These are phyloP conservation scores for Botryotinia convoluta DNA, from an alignment of 2,329 filamentous ascomycete species.

Conservation along the genomic window DNA sequence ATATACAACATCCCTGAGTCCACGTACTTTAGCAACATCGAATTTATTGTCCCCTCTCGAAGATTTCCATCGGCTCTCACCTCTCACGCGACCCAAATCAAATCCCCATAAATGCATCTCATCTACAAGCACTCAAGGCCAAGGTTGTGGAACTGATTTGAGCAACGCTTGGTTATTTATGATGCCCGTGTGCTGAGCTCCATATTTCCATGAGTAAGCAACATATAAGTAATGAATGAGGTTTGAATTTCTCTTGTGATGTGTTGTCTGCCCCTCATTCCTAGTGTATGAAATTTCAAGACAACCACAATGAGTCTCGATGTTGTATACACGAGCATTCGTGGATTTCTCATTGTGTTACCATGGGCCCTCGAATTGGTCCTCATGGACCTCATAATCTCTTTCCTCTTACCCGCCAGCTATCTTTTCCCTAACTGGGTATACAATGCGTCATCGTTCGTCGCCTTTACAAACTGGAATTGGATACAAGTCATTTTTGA, in stretches of 20 bases:
- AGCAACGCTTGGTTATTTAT: constrained; percentile 4
- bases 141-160: background rate
- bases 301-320: background rate
- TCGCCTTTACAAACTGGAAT: constrained; percentile 55
- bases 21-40: background rate
- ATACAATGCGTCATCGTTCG: constrained; percentile 53
- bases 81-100: background rate
- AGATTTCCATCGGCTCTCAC: background rate
- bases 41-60: background rate
- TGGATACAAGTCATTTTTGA: constrained; percentile 59
- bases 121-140: background rate
- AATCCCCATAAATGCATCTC: background rate
- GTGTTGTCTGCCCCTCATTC: constrained; percentile 6
- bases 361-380: constrained; percentile 56
- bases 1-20: background rate
- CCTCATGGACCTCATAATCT: constrained; percentile 51
- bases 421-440: constrained; percentile 48
- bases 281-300: background rate
- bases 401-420: constrained; percentile 48
- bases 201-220: constrained; percentile 20
- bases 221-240: background rate
- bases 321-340: constrained; percentile 38
- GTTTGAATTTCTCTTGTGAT: constrained; percentile 9
- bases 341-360: constrained; percentile 44
- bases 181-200: constrained; percentile 11